phyloP scores from a whole-genome alignment of 306 rosid species.

The cucumber (Cucumis sativus) region Cucumber_9930_V3 NC_026656.2:9653501-9654000 shows the following conservation, averaged over 20 bases:
- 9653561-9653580: conserved; percentile 6
- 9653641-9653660: conserved; percentile 9
- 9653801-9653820: neutral
- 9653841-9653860: conserved; percentile 7
- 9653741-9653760: conserved; percentile 11
- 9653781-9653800: neutral
- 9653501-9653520: conserved; percentile 2
- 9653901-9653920: conserved; percentile 3
- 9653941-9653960: conserved; percentile 3
- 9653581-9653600: conserved; percentile 9
- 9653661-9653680: neutral
- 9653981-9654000: conserved; percentile 10
- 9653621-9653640: conserved; percentile 9
- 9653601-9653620: conserved; percentile 8
- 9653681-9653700: conserved; percentile 6
- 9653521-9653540: conserved; percentile 4
- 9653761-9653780: conserved; percentile 11
- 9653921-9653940: neutral
- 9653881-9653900: neutral
- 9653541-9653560: conserved; percentile 11
- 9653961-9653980: conserved; percentile 5
- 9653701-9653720: conserved; percentile 4
- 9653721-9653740: conserved; percentile 9
- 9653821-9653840: conserved; percentile 4
- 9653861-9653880: neutral